Percentiles rank a stretch among this genome's conserved stretches.
Evolutionary conservation across 1,284 basidiomycete genomes (phyloP).

Genomic region (Puccinia novopanici): DNA sequence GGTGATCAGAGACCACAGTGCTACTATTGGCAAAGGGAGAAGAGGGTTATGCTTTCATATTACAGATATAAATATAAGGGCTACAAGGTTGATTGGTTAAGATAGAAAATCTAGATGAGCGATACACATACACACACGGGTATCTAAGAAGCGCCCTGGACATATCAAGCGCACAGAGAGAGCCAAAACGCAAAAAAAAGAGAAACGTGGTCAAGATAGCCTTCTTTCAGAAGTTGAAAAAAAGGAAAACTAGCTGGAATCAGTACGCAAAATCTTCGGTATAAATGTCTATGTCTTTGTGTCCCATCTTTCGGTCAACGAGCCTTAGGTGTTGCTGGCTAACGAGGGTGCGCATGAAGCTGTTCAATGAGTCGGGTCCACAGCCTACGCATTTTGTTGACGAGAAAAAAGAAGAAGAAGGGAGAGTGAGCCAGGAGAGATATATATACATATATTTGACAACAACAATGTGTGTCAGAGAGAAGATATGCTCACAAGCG

Average conservation of each 20-base stretch:
- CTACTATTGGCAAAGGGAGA: no score
- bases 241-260: not conserved
- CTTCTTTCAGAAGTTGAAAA: not conserved
- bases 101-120: no score
- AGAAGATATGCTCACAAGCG: slow-evolving; percentile 31
- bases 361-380: slow-evolving; percentile 32
- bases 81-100: no score
- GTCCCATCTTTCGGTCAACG: not conserved
- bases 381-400: slow-evolving; percentile 26
- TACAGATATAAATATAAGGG: no score
- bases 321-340: not conserved
- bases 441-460: not conserved
- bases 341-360: slow-evolving; percentile 33
- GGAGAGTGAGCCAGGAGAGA: not conserved
- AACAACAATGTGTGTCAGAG: not conserved
- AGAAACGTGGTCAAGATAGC: not conserved
- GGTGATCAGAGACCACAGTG: no score
- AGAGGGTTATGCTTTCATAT: no score
- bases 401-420: not conserved
- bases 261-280: slow-evolving; percentile 49
- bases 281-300: slow-evolving; percentile 35
- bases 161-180: no score
- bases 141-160: no score
- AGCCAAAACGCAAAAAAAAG: not conserved
- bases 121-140: no score